Conservation (phyloP, 495 filamentous ascomycete genomes). For the Podospora australis region DNA sequence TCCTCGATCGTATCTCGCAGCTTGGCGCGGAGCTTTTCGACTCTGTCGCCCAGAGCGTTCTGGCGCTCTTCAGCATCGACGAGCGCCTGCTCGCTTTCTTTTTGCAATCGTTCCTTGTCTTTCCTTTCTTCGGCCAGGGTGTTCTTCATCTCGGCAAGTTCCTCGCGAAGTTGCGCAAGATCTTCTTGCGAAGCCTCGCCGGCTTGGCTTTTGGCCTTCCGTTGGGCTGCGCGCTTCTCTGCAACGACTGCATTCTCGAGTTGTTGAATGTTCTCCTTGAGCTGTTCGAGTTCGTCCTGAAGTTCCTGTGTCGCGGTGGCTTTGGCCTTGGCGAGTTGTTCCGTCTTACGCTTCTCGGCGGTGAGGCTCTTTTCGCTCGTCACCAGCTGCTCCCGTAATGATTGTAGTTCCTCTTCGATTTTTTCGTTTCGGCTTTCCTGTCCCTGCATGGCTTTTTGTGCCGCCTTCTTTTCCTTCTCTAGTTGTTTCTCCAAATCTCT, state of each 20-base stretch:
- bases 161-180: constrained; percentile 32
- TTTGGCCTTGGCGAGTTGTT: constrained; percentile 24
- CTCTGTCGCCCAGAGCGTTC: constrained; percentile 55
- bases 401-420: constrained; percentile 31
- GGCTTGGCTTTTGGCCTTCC: constrained; percentile 40
- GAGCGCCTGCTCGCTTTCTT: constrained; percentile 31
- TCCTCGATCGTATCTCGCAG: constrained; percentile 59
- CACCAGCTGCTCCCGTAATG: constrained; percentile 20
- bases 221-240: constrained; percentile 49
- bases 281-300: constrained; percentile 32
- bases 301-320: constrained; percentile 23
- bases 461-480: constrained; percentile 40
- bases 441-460: constrained; percentile 26
- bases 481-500: constrained; percentile 47
- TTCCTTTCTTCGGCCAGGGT: constrained; percentile 37
- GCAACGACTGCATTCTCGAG: constrained; percentile 32
- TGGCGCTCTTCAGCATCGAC: constrained; percentile 50
- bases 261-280: constrained; percentile 47
- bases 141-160: constrained; percentile 28
- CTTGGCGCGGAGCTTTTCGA: constrained; percentile 62
- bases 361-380: constrained; percentile 20
- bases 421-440: constrained; percentile 25
- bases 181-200: constrained; percentile 18
- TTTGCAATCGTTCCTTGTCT: constrained; percentile 33
- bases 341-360: constrained; percentile 31